phyloP scores from a whole-genome alignment of 2,329 filamentous ascomycete species.

The Fusarium odoratissimum region DNA sequence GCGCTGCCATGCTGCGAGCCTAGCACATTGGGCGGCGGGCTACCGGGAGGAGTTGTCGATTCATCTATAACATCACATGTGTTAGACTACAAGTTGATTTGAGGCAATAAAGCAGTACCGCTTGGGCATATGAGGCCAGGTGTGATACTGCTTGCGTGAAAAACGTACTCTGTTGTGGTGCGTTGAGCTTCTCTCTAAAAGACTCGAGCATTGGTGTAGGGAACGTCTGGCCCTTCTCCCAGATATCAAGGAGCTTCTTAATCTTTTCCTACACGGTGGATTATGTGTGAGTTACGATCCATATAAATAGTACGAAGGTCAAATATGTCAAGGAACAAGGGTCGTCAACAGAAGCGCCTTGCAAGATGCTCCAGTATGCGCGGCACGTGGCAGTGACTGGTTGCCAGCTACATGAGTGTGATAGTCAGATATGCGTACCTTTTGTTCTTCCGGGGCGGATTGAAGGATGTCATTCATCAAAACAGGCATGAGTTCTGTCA shows the following conservation, averaged over 20 bases:
- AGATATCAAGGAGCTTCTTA: slow-evolving; percentile 92
- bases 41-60: slow-evolving; percentile 78
- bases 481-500: slow-evolving; percentile 92
- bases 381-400: slow-evolving; percentile 25
- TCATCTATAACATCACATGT: slow-evolving; percentile 61
- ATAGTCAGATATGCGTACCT: slow-evolving; percentile 75
- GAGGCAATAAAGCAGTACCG: slow-evolving; percentile 1
- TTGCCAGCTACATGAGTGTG: slow-evolving; percentile 40
- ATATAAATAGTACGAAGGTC: slow-evolving; percentile 30
- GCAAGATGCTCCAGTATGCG: slow-evolving; percentile 26
- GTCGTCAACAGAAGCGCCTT: slow-evolving; percentile 14
- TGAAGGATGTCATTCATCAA: slow-evolving; percentile 96
- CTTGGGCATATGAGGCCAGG: not conserved
- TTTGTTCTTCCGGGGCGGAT: slow-evolving; percentile 91
- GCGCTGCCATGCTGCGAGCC: slow-evolving; percentile 52
- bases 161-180: slow-evolving; percentile 73
- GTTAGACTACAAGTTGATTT: slow-evolving; percentile 53
- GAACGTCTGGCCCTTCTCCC: slow-evolving; percentile 96
- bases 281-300: slow-evolving; percentile 55
- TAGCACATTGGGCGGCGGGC: slow-evolving; percentile 62
- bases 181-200: slow-evolving; percentile 84
- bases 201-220: slow-evolving; percentile 80
- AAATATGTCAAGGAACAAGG: slow-evolving; percentile 34
- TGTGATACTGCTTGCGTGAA: slow-evolving; percentile 8
- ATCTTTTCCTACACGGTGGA: slow-evolving; percentile 85